Evolutionary conservation across 2,329 filamentous ascomycete species (phyloP), one percentile per base, ranked within the genome.

Genomic region (Sclerotinia spermophila): DNA sequence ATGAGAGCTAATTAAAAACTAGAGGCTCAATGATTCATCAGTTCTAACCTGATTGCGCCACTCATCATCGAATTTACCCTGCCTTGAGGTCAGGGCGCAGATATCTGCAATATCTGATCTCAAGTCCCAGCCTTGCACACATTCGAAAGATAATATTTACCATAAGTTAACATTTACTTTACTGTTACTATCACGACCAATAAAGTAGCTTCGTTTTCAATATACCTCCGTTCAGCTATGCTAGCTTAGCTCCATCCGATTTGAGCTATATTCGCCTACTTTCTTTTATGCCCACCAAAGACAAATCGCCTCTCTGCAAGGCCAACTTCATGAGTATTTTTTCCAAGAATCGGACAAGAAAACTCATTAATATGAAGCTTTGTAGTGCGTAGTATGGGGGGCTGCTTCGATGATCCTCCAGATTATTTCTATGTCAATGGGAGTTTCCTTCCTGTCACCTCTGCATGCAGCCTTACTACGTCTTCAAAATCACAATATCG

Each of bases 311-410:
- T 19, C 65, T 58, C 11, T 67, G 4, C 38, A 45, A 8, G 56
- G 51, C 51, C 21, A 59, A 44, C 30, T 67, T 35, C 45, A 56
- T 27, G 27, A 56, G 7, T 67, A 67, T 67, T 30, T 33, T 56
- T 60, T 67, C 5, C 60, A 67, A 38, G 24, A 56, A 7, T 24
- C 48, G 24, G 44, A 24, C 24, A 42, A 21, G n/a, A 24, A 44
- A 51, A 30, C 42, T n/a, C 62, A 70, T 60, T 30, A 67, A 27
- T 67, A 70, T 24, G 64, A 65, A 27, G 56, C 69, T 44, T 68
- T 67, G 53, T 72, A 62, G 11, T 68, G 71, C 56, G 65, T 60
- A 60, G 65, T 60, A 60, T 71, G 69, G 69, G 71, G 71, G 3
- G 35, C n/a, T n/a, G 58, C 30, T 33, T 45, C 30, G 48, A 68